These are phyloP conservation scores for Tetracentron sinense DNA, from an alignment of 164 flowering plant genomes.

Conservation along the genomic window DNA sequence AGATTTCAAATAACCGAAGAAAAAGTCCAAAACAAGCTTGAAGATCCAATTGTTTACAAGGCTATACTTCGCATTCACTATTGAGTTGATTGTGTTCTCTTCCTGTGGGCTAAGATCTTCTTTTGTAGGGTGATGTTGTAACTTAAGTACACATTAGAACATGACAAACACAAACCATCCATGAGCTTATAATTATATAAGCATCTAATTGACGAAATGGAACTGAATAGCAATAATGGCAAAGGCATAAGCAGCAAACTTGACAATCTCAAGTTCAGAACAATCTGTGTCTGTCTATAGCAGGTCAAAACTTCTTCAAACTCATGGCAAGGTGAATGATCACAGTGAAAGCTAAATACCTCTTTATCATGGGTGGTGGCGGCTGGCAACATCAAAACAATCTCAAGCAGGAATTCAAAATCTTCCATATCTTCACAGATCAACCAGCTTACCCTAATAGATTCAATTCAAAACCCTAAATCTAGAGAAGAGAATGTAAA, in stretches of 20 bases:
- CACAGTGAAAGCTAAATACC: constrained; percentile 68
- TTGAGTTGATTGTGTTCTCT: constrained; percentile 45
- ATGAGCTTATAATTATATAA: too few relatives aligned
- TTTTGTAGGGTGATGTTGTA: too few relatives aligned
- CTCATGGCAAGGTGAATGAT: constrained; percentile 65
- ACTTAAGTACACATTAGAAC: too few relatives aligned
- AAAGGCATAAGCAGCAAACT: constrained; percentile 28
- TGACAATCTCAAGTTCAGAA: constrained; percentile 48
- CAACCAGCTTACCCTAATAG: too few relatives aligned
- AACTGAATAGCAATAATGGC: neutral
- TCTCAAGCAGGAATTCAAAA: too few relatives aligned
- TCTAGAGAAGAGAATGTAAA: too few relatives aligned
- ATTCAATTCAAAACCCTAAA: too few relatives aligned
- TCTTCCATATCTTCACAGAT: too few relatives aligned
- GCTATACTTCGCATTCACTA: constrained; percentile 58
- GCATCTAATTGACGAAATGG: neutral
- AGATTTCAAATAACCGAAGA: too few relatives aligned
- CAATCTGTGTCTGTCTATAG: constrained; percentile 47
- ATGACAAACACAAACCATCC: too few relatives aligned
- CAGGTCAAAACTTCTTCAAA: constrained; percentile 74
- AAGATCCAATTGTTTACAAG: neutral
- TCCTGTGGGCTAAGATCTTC: constrained; percentile 57
- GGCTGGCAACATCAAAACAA: constrained; percentile 28
- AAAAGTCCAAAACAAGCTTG: neutral
- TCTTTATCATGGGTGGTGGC: constrained; percentile 68